These are phyloP conservation scores for Rhodocollybia butyracea DNA, from an alignment of 768 basidiomycete genomes.

Conservation along the genomic window DNA sequence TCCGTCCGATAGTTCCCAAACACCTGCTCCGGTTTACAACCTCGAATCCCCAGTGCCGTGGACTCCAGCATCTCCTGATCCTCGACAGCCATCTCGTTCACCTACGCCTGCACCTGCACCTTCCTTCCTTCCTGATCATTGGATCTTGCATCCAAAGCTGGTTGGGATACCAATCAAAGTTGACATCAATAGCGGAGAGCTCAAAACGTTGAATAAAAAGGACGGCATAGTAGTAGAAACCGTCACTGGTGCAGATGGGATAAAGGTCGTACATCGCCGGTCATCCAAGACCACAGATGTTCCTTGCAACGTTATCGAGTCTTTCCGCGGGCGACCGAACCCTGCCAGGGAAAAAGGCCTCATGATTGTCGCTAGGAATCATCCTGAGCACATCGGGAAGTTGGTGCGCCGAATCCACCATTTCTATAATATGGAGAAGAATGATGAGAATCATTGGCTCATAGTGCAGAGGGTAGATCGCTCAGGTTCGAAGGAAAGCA, in stretches of 20 bases:
- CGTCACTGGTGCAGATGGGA: background rate
- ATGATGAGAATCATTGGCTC: background rate
- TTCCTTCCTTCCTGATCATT: background rate
- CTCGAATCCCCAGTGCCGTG: background rate
- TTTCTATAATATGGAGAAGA: background rate
- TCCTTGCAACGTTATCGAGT: background rate
- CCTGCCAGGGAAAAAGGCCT: background rate
- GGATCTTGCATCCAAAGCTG: background rate
- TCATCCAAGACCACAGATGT: background rate
- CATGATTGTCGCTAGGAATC: background rate
- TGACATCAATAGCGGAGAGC: background rate
- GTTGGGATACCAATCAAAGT: no score
- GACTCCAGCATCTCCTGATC: background rate
- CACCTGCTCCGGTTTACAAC: no score
- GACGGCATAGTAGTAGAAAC: background rate
- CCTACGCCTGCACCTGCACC: background rate
- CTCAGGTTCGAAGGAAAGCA: background rate
- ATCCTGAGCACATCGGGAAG: background rate
- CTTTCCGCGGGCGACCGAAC: background rate
- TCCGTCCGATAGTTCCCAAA: background rate
- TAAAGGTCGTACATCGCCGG: background rate
- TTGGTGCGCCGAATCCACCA: background rate
- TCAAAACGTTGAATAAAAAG: background rate
- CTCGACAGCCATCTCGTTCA: background rate
- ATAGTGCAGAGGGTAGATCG: background rate